Conservation (phyloP, 257 asterid species). For the Solanum ossicruentum region DNA sequence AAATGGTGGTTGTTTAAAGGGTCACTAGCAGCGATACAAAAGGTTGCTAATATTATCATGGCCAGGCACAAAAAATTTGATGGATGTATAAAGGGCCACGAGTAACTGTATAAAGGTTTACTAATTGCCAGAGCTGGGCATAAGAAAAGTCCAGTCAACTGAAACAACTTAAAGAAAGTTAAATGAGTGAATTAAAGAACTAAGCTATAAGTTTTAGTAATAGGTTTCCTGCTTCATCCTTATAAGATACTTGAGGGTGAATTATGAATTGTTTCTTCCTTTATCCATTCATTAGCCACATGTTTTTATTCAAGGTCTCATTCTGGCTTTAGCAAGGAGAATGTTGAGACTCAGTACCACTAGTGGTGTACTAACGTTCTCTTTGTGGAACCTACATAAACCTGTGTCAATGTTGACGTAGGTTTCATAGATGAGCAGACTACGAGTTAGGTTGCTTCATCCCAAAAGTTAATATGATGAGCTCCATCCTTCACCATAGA, state of each 20-base stretch:
- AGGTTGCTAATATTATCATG: no score
- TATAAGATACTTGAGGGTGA: not conserved
- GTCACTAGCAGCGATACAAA: no score
- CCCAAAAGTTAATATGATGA: not conserved
- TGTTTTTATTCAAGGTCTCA: not conserved
- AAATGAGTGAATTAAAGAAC: not conserved
- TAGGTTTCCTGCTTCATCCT: not conserved
- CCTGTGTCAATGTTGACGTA: not conserved
- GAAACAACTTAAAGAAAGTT: no score
- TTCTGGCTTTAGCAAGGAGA: not conserved
- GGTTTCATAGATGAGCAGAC: not conserved
- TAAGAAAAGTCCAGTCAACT: no score
- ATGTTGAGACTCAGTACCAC: not conserved
- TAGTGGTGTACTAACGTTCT: not conserved
- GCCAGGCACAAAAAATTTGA: no score
- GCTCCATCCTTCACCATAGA: not conserved
- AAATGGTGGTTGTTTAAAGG: no score
- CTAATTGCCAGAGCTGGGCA: no score
- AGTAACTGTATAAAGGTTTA: no score
- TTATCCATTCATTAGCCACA: not conserved
- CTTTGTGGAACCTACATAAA: not conserved
- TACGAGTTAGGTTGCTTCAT: not conserved
- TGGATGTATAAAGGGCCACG: no score
- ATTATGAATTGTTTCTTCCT: not conserved
- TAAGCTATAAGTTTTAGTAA: not conserved